Base-by-base conservation (phyloP, 2,329 filamentous ascomycete genomes). In the Stagonosporopsis vannaccii region DNA sequence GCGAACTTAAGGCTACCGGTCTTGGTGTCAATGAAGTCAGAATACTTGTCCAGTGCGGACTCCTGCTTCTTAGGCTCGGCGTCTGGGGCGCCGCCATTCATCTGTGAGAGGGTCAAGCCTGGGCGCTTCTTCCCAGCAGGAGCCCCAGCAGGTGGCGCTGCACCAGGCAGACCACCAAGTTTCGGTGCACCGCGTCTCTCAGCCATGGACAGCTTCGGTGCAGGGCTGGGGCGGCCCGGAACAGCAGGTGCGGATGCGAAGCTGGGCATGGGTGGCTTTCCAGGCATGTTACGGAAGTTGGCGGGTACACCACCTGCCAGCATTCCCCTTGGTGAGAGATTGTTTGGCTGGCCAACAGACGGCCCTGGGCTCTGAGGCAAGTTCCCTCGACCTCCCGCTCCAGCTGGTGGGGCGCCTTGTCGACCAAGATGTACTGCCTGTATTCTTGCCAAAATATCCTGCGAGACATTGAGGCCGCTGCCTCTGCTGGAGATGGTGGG, bases 1-100 rank as follows among this genome's bases (percentile, higher is more conserved):
- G 92, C 91, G 78, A 99, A 99, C 8, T 89, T 96, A 60, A 99
- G 82, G 66, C 90, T 96, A 11, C 95, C 95, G 46, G 91, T 91
- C 70, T 97, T 91, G 0, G 92, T 89, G 72, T 99, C 93, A 58
- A 99, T 91, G 70, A 90, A 95, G 61, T 97, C 88, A 28, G 87
- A 82, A 67, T 88, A 91, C 68, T 89, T 88, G 69, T 85, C 87
- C 74, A 91, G 84, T 48, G 83, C 70, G 8, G 73, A 69, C 58
- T 72, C 73, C 58, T 74, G 69, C 64, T 76, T 72, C 55, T 67
- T 67, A 22, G 73, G 69, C 19, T 60, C 59, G 22, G 47, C 63
- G n/a, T 53, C 51, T 11, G 64, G 55, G 23, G 63, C 56, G 8
- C 58, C 36, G 22, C 75, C 78, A 47, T 75, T 76, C 69, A 82